A percentile compares a stretch with the other conserved stretches of the same genome.
Evolutionary conservation across 2,329 filamentous ascomycete genomes (phyloP).

Genomic region (Dactylellina cionopaga): DNA sequence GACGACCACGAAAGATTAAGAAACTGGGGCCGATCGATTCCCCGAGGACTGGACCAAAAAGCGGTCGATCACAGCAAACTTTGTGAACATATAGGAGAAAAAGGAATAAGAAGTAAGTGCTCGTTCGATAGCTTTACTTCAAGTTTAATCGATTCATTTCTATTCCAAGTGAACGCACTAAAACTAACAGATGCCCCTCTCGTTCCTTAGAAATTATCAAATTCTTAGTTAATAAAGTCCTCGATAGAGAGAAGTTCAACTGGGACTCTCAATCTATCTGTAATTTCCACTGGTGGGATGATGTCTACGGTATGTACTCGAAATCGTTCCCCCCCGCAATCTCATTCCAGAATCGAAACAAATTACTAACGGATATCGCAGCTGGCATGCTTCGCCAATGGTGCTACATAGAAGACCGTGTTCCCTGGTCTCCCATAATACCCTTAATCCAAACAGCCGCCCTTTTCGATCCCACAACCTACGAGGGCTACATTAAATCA

Average conservation of each 20-base stretch:
- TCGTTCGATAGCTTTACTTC: not conserved
- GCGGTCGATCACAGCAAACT: constrained; percentile 26
- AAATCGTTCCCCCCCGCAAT: not conserved
- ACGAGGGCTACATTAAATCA: constrained; percentile 1
- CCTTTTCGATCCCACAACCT: constrained; percentile 17
- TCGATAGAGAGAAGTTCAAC: constrained; percentile 14
- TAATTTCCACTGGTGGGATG: constrained; percentile 36
- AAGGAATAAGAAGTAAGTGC: constrained; percentile 31
- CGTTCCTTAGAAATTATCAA: constrained; percentile 39
- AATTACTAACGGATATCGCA: not conserved
- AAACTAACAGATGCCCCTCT: no score
- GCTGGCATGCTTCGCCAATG: constrained; percentile 42
- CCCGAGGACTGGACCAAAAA: constrained; percentile 29
- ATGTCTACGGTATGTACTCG: constrained; percentile 36
- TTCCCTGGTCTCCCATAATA: constrained; percentile 40
- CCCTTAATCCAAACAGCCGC: constrained; percentile 35
- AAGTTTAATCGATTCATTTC: no score
- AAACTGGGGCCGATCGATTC: not conserved
- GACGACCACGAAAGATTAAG: not conserved
- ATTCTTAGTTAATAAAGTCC: constrained; percentile 39
- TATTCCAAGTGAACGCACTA: not conserved
- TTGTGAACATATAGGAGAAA: constrained; percentile 27
- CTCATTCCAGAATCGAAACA: not conserved
- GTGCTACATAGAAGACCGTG: constrained; percentile 15
- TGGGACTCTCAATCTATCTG: constrained; percentile 30